Conservation (phyloP, 1,284 basidiomycete genomes). For the Tranzscheliella williamsii region DNA sequence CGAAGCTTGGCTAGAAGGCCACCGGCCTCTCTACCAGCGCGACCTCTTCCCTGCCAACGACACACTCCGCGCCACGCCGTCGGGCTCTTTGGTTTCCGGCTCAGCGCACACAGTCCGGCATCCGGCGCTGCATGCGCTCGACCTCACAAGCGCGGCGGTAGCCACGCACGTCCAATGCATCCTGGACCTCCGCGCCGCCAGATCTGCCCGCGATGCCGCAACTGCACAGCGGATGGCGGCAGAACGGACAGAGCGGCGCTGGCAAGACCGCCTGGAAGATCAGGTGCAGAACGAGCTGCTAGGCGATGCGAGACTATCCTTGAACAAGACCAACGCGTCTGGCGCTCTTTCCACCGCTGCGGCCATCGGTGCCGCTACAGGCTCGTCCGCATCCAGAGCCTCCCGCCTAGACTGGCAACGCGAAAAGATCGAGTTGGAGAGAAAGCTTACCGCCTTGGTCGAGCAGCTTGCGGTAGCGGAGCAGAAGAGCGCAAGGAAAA, state of each 20-base stretch:
- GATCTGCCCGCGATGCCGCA: conserved; percentile 10
- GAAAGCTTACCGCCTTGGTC: conserved; percentile 20
- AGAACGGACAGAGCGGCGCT: conserved; percentile 11
- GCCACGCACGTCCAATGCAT: conserved; percentile 22
- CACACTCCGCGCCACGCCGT: conserved; percentile 15
- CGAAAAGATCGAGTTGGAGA: conserved; percentile 31
- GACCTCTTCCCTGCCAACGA: conserved; percentile 41
- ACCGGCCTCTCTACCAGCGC: conserved; percentile 30
- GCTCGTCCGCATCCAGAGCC: conserved; percentile 2
- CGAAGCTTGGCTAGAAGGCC: conserved; percentile 27
- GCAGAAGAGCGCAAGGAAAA: conserved; percentile 15
- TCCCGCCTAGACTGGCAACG: conserved; percentile 27
- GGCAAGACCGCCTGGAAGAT: conserved; percentile 16
- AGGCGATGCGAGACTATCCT: conserved; percentile 25
- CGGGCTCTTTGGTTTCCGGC: conserved; percentile 13
- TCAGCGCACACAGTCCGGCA: conserved; percentile 10
- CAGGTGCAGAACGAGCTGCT: conserved; percentile 15
- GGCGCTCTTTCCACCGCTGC: neutral
- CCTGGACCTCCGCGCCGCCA: conserved; percentile 28
- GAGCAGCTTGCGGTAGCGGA: conserved; percentile 20
- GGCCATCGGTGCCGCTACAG: conserved; percentile 13
- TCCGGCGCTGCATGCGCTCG: conserved; percentile 30
- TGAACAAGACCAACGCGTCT: conserved; percentile 28
- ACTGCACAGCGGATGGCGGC: conserved; percentile 5
- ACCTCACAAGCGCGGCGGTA: conserved; percentile 12